Base-by-base conservation (phyloP, 371 early-diverging fungal genomes). In the Rhizomucor pusillus region DNA sequence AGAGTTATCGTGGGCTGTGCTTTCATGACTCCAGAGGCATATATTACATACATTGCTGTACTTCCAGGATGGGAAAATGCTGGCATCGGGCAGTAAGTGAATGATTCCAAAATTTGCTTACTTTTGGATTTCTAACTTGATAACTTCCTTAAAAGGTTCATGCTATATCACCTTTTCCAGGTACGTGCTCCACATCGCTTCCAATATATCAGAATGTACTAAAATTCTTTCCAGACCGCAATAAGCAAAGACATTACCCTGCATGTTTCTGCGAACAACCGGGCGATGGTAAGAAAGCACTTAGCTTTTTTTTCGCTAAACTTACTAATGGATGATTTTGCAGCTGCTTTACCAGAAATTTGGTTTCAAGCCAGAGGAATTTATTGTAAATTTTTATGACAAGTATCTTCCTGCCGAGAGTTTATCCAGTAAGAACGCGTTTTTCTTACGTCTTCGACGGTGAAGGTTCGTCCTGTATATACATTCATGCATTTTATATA, bases 311-410 rank as follows among this genome's bases (percentile, higher is more conserved):
- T 18, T 23, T 7, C 33, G 14, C 20, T 23, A 48, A 29, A 24
- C 3, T 44, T 11, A 44, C 18, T 9, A 11, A 9, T 10, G 18
- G 11, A 44, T 44, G 18, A 19, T n/a, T 34, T 33, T 11, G 22
- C 59, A 88, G 91, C 80, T 93, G 43, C 75, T 97, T 50, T 97
- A 97, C 67, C 95, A 97, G 66, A 88, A 85, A 59, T 89, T 96
- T 70, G 95, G 96, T 0, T 97, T 96, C 70, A 97, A 97, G 65
- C 90, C 94, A 1, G 97, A 97, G 56, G 86, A 90, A 57, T 97
- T 91, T 60, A 79, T 92, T 50, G 86, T 94, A 20, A 84, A 87
- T 49, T 97, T 97, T 65, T 96, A 96, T 71, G 88, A 91, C 68
- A 85, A 91, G 65, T 97, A 95, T 63, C 67, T 92, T n/a, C 91